Conservation (phyloP, 441 rosid genomes). For the Rhodomyrtus psidioides region DNA sequence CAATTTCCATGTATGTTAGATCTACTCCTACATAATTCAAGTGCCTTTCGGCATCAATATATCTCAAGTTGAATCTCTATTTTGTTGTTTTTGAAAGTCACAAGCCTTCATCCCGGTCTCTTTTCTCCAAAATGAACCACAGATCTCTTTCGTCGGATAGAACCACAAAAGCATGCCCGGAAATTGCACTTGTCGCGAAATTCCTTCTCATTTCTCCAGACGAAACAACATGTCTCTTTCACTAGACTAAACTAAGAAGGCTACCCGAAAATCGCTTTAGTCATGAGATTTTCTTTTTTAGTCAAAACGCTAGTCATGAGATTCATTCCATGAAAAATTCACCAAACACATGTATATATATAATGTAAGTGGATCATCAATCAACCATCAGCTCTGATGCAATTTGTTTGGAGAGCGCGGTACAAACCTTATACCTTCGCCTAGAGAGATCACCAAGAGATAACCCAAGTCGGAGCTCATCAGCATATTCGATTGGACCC, state of each 20-base stretch:
- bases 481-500: fast-evolving
- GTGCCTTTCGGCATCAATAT: neutral
- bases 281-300: neutral
- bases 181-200: neutral
- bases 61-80: neutral
- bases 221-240: neutral
- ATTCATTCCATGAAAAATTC: neutral
- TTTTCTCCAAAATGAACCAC: neutral
- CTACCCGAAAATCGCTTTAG: neutral
- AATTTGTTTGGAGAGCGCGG: fast-evolving
- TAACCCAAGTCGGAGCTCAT: neutral
- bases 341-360: neutral
- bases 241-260: neutral
- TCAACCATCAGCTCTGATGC: neutral
- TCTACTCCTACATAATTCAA: neutral
- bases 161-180: neutral
- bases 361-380: neutral
- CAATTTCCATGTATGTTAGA: neutral
- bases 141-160: neutral
- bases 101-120: neutral
- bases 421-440: neutral
- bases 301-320: neutral
- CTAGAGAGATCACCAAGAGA: neutral
- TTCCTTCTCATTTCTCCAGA: neutral
- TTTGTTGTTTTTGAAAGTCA: neutral